Conservation (phyloP, 768 basidiomycete genomes). For the Suillus weaverae region DNA sequence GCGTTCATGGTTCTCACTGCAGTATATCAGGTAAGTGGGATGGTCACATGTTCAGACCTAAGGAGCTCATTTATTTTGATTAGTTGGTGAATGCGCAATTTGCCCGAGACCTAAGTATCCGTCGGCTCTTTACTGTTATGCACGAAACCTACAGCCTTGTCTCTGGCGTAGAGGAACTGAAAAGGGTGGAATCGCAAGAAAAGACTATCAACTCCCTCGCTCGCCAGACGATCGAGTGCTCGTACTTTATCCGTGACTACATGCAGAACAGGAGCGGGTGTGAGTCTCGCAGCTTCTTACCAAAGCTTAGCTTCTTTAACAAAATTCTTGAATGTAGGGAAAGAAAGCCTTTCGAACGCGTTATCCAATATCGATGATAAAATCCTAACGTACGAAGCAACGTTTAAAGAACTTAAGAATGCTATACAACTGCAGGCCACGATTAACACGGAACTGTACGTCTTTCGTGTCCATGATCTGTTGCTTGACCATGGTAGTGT, state of each 20-base stretch:
- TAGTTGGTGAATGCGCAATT: conserved; percentile 7
- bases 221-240: conserved; percentile 29
- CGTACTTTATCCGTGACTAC: conserved; percentile 31
- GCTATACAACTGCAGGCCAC: conserved; percentile 3
- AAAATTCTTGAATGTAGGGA: neutral
- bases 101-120: conserved; percentile 5
- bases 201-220: conserved; percentile 14
- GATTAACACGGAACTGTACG: neutral
- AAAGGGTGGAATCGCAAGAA: conserved; percentile 7
- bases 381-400: neutral
- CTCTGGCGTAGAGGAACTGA: conserved; percentile 7
- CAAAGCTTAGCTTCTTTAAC: neutral
- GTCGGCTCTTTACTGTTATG: conserved; percentile 9
- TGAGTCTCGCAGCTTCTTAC: conserved; percentile 11
- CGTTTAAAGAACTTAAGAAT: conserved; percentile 5
- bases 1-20: conserved; percentile 7
- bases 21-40: conserved; percentile 4
- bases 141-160: conserved; percentile 12
- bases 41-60: neutral
- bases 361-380: conserved; percentile 6
- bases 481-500: neutral
- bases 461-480: conserved; percentile 4
- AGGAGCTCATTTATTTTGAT: neutral
- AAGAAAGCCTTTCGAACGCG: neutral
- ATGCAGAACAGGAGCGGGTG: conserved; percentile 20